These are phyloP conservation scores for Stygiomarasmius scandens DNA, from an alignment of 1,284 basidiomycete species.

Conservation along the genomic window DNA sequence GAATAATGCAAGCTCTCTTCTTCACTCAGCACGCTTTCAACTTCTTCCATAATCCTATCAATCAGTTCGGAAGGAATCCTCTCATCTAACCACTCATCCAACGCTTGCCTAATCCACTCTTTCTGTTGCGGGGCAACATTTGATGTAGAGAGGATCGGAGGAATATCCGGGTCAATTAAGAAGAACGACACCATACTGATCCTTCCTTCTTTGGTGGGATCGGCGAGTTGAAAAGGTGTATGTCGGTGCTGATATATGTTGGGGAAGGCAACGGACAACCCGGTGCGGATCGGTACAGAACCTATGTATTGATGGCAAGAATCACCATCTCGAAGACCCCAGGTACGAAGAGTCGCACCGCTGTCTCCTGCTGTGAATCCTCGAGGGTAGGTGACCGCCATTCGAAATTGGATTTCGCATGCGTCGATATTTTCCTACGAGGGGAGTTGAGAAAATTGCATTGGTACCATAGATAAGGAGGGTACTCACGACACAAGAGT, in stretches of 20 bases:
- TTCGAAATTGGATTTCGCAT: slow-evolving; percentile 45
- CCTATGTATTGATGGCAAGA: slow-evolving; percentile 51
- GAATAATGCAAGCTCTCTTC: slow-evolving; percentile 40
- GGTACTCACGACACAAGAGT: slow-evolving; percentile 38
- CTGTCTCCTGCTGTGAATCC: slow-evolving; percentile 43
- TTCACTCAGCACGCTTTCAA: slow-evolving; percentile 41
- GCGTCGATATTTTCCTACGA: slow-evolving; percentile 43
- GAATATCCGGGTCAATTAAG: slow-evolving; percentile 51
- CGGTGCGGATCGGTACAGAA: slow-evolving; percentile 35
- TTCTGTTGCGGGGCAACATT: slow-evolving; percentile 49
- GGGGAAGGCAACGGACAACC: slow-evolving; percentile 49
- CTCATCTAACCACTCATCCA: slow-evolving; percentile 35
- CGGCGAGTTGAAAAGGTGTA: slow-evolving; percentile 36
- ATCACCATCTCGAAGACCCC: slow-evolving; percentile 49
- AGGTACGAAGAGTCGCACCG: slow-evolving; percentile 48
- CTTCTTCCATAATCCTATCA: slow-evolving; percentile 39
- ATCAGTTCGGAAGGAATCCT: slow-evolving; percentile 47
- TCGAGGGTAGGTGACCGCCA: slow-evolving; percentile 49
- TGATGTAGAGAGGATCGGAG: slow-evolving; percentile 41
- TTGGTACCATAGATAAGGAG: neutral
- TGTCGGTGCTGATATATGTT: slow-evolving; percentile 56
- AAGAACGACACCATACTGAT: slow-evolving; percentile 42
- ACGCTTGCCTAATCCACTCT: slow-evolving; percentile 40
- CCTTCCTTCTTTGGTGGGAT: slow-evolving; percentile 38
- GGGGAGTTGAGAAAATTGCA: neutral